These are phyloP conservation scores for Fusarium fracticaudum DNA, from an alignment of 2,329 filamentous ascomycete species.

Conservation along the genomic window DNA sequence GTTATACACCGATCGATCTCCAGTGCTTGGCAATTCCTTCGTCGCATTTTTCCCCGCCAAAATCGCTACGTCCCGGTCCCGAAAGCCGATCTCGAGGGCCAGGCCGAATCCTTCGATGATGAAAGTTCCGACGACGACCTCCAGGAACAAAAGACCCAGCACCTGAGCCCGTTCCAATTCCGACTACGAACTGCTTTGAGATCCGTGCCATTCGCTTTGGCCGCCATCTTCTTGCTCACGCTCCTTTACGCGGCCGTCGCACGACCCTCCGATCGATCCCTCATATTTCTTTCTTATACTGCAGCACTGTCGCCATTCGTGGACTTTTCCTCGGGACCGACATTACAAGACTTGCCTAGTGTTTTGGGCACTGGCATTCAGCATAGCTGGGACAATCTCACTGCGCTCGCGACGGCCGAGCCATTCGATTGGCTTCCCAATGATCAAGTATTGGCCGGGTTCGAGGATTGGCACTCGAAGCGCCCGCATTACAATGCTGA, in stretches of 20 bases:
- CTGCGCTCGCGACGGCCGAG: slow-evolving; percentile 40
- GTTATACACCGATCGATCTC: slow-evolving; percentile 40
- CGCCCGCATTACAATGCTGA: slow-evolving; percentile 49
- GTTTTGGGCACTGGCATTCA: slow-evolving; percentile 35
- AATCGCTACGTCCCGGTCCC: slow-evolving; percentile 32
- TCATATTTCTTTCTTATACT: slow-evolving; percentile 51
- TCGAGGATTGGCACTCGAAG: slow-evolving; percentile 44
- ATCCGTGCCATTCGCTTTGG: background rate
- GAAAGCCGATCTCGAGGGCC: background rate
- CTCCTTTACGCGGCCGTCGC: slow-evolving; percentile 34
- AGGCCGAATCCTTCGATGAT: background rate
- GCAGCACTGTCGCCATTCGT: slow-evolving; percentile 47
- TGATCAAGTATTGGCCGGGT: slow-evolving; percentile 28
- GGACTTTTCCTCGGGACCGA: slow-evolving; percentile 45
- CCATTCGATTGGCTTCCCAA: slow-evolving; percentile 43
- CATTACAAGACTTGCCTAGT: slow-evolving; percentile 38
- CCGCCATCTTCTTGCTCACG: slow-evolving; percentile 8
- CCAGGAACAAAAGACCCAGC: background rate
- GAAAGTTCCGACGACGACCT: background rate
- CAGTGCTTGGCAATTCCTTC: slow-evolving; percentile 14
- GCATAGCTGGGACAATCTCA: slow-evolving; percentile 42
- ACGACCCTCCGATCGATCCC: slow-evolving; percentile 44
- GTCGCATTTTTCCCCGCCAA: background rate
- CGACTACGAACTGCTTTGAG: background rate
- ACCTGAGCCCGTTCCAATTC: background rate